phyloP scores from a whole-genome alignment of 371 early-diverging fungal genomes.

The Blyttiomyces sp. region DNA sequence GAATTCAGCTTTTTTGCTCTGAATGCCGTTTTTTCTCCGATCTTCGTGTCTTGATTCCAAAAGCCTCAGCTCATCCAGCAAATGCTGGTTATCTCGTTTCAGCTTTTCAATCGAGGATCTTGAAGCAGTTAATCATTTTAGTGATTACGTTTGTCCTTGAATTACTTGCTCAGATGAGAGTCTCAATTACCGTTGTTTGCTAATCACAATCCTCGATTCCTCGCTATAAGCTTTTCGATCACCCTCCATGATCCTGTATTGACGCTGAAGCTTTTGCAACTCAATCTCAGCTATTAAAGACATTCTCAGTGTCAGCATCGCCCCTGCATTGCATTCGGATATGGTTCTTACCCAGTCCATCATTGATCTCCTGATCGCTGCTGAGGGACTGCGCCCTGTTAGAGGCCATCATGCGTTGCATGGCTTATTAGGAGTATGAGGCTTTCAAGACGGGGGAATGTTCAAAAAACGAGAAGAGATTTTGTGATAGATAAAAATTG shows the following conservation, averaged over 20 bases:
- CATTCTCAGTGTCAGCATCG: too few relatives aligned
- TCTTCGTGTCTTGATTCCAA: constrained; percentile 47
- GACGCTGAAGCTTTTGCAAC: constrained; percentile 53
- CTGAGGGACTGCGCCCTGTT: constrained; percentile 29
- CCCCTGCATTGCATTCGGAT: too few relatives aligned
- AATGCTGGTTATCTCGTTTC: constrained; percentile 44
- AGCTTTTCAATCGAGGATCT: constrained; percentile 51
- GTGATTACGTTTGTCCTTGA: background rate
- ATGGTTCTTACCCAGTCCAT: constrained; percentile 43
- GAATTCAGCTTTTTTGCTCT: constrained; percentile 45
- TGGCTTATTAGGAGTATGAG: background rate
- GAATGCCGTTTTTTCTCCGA: constrained; percentile 35
- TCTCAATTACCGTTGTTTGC: constrained; percentile 50
- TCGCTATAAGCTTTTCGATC: constrained; percentile 59
- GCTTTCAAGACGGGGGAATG: background rate
- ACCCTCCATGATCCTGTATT: constrained; percentile 61
- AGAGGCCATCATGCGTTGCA: constrained; percentile 27
- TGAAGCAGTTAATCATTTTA: background rate
- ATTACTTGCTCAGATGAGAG: background rate
- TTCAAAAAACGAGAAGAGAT: background rate
- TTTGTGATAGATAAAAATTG: too few relatives aligned
- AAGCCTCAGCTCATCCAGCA: constrained; percentile 45
- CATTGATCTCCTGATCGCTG: constrained; percentile 45
- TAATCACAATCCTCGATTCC: constrained; percentile 47
- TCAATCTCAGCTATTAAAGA: constrained; percentile 47